These are phyloP conservation scores for Aureobasidium sp. DNA, from an alignment of 2,329 filamentous ascomycete species.

Conservation along the genomic window DNA sequence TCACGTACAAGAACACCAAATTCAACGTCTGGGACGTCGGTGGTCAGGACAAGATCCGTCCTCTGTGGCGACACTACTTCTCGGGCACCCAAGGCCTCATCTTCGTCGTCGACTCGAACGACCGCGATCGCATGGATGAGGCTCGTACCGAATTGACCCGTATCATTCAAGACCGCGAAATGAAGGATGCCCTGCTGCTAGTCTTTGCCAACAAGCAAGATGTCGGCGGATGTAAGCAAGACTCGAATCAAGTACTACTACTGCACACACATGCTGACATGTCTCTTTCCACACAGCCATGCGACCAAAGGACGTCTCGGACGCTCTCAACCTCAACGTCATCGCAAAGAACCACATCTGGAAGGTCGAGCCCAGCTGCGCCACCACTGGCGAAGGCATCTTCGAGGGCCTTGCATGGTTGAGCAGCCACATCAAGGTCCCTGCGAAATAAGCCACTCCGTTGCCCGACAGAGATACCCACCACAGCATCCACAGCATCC, in stretches of 20 bases:
- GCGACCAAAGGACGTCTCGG: conserved; percentile 42
- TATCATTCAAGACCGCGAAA: conserved; percentile 98
- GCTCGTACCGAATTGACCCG: conserved; percentile 92
- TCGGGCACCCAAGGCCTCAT: conserved; percentile 98
- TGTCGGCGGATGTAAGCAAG: conserved; percentile 66
- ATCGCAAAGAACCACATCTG: conserved; percentile 45
- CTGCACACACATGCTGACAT: conserved; percentile 15
- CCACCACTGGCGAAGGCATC: conserved; percentile 44
- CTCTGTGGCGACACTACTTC: conserved; percentile 99
- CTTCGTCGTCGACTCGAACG: conserved; percentile 98
- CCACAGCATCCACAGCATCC: background rate
- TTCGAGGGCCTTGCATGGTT: conserved; percentile 45
- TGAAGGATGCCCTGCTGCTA: conserved; percentile 90
- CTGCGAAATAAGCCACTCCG: conserved; percentile 18
- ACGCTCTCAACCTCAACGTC: conserved; percentile 39
- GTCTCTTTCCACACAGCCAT: conserved; percentile 29
- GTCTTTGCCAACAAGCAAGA: conserved; percentile 99
- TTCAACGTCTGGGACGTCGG: conserved; percentile 99
- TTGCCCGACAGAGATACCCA: background rate
- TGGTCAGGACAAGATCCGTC: conserved; percentile 99
- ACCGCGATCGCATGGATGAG: conserved; percentile 96
- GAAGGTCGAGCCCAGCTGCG: conserved; percentile 47
- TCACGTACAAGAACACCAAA: conserved; percentile 99
- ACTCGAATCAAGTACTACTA: background rate
- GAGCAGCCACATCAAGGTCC: conserved; percentile 42